phyloP scores from a whole-genome alignment of 1,139 yeast genomes.

The Pichia sp. region DNA sequence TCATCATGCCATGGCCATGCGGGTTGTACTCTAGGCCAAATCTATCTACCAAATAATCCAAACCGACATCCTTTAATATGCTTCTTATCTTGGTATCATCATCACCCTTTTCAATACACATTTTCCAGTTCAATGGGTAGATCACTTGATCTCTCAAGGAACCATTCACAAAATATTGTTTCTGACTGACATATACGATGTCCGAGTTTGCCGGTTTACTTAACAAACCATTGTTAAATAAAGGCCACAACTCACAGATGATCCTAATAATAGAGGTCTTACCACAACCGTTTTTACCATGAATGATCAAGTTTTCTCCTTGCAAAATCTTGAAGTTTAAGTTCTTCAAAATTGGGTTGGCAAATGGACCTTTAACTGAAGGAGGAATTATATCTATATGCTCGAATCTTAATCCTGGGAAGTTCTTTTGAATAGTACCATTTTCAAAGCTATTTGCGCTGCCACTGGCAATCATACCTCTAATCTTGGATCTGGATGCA shows the following conservation, averaged over 20 bases:
- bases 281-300: constrained; percentile 89
- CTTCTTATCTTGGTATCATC: constrained; percentile 67
- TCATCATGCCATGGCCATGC: constrained; percentile 32
- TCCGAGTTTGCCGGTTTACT: constrained; percentile 76
- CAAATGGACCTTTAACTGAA: constrained; percentile 51
- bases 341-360: constrained; percentile 51
- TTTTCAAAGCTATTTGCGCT: constrained; percentile 43
- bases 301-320: constrained; percentile 69
- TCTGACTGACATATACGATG: constrained; percentile 74
- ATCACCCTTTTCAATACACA: constrained; percentile 69
- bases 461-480: constrained; percentile 23
- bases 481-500: constrained; percentile 27
- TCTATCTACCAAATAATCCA: constrained; percentile 67
- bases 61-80: constrained; percentile 68
- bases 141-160: constrained; percentile 84
- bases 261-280: constrained; percentile 83
- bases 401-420: constrained; percentile 77
- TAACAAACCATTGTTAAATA: constrained; percentile 66
- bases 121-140: constrained; percentile 75
- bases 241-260: constrained; percentile 89
- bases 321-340: constrained; percentile 61
- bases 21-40: constrained; percentile 37
- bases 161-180: constrained; percentile 72
- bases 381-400: constrained; percentile 83
- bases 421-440: constrained; percentile 79